Base-by-base conservation (phyloP, 352 stramenopile species). In the Globisporangium parvum region DNA sequence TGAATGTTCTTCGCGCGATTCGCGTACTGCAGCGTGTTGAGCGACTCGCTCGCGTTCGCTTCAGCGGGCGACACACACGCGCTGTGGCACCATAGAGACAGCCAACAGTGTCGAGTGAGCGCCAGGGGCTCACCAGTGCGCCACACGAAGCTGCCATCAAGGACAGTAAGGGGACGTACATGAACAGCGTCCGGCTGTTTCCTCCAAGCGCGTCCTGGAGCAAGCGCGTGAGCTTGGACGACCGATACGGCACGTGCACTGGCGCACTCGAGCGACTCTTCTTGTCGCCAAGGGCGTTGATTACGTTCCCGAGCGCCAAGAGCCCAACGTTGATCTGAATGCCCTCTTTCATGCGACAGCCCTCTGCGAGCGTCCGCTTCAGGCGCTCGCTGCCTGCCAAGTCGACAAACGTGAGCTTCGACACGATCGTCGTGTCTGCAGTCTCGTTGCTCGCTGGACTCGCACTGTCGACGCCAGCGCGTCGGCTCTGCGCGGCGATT, bases 301-400 rank as follows among this genome's bases (percentile, higher is more conserved):
- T 95, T 12, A 95, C 85, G 49, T 95, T 95, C 23, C 85, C 85
- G 0, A 95, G 65, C 18, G 85, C 85, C 5, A 95, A 68, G 5
- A 95, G 53, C 10, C 85, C 85, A 4, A 93, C 80, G 33, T 95
- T 95, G 52, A 95, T 95, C 59, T 95, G 83, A 47, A 95, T 95
- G 0, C 85, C 85, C 59, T 95, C 85, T 60, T 93, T 95, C 85
- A 95, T 95, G 1, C 85, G 70, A 49, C 76, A 80, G 21, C 85
- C 85, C 62, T 91, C 85, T 12, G 85, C 84, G 51, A 79, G 77
- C 2, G 85, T 95, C 56, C 87, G 88, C 58, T 95, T 95, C 1
- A 95, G 53, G n/a, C 85, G 67, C 51, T 95, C 85, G 41, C 85
- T 95, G 14, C 85, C 85, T 31, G 85, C 85, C 11, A 95, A 68